Base-by-base conservation (phyloP, 1,139 yeast species). In the Saccharomyces pastorianus region DNA sequence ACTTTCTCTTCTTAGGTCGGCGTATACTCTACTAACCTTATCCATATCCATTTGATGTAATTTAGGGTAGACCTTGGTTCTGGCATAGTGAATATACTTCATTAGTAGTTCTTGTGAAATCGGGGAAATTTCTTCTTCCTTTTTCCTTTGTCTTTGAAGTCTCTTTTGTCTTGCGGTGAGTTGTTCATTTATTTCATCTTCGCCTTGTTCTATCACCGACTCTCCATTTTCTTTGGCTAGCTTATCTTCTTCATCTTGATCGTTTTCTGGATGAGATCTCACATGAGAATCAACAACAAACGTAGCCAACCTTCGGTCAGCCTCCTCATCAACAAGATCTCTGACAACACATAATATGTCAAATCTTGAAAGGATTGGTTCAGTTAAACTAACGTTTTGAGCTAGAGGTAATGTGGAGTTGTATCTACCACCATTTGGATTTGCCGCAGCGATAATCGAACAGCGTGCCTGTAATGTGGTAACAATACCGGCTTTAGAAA, bases 401-500 rank as follows among this genome's bases (percentile, higher is more conserved):
- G 96, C 81, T 57, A 93, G 78, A 23, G 98, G 96, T 56, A 90
- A 74, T 0, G 97, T 87, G 4, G 97, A 87, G 65, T 91, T 91
- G 72, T 93, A 93, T 61, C 91, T 79, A 29, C 99, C 99, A 54
- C 96, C 96, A 59, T 84, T 86, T 26, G 99, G 99, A 74, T 93
- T 93, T 25, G 99, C 99, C 17, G 99, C 99, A 1, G 99, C 99
- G 54, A 95, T 81, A 55, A 93, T 91, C 0, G 98, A 87, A 74
- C 99, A 93, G 64, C 99, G 79, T 1, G 99, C 99, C 67, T 91
- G 96, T 63, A 93, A 75, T 2, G 96, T 84, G 1, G 99, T 93
- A 48, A 93, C 98, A 66, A 93, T 93, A 73, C 99, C 99, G 0
- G 99, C 99, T 71, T 93, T 93, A 23, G 99, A 91, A 58, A 93